A percentile compares a stretch with the other conserved stretches of the same genome.
Evolutionary conservation across 1,284 basidiomycete genomes (phyloP).

Genomic region (Wallemia mellicola): DNA sequence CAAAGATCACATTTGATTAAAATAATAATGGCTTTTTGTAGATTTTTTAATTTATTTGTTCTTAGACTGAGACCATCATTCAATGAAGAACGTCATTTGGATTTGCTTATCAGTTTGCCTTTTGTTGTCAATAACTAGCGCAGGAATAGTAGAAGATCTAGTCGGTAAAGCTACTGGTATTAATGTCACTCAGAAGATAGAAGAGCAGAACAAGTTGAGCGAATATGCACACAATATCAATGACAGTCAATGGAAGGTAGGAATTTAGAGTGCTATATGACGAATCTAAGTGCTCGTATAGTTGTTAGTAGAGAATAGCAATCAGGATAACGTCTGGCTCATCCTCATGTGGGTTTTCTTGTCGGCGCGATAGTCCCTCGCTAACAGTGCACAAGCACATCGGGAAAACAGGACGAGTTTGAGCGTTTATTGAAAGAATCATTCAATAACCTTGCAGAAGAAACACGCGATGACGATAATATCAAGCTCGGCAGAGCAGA

Average conservation of each 20-base stretch:
- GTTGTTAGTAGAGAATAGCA: neutral
- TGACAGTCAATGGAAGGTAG: neutral
- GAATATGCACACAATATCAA: neutral
- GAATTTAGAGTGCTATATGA: neutral
- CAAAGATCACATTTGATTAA: neutral
- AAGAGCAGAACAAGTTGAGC: neutral
- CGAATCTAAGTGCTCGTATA: neutral
- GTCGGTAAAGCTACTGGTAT: neutral
- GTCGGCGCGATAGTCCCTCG: neutral
- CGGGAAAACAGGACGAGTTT: neutral
- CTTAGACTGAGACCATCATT: neutral
- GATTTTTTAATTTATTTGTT: neutral
- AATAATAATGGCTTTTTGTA: neutral
- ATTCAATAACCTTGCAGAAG: neutral
- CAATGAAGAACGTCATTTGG: neutral
- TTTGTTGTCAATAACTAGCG: neutral
- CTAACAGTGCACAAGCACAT: neutral
- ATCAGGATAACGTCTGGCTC: neutral
- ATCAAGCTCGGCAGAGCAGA: neutral
- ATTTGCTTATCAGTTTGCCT: neutral
- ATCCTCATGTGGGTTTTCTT: neutral
- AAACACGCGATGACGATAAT: neutral
- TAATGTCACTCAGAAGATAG: neutral
- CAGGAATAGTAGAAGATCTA: neutral
- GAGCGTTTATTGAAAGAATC: neutral